Evolutionary conservation across 208 protist genomes (phyloP), one percentile per base, ranked within the genome.

Genomic region (Lotmaria passim): DNA sequence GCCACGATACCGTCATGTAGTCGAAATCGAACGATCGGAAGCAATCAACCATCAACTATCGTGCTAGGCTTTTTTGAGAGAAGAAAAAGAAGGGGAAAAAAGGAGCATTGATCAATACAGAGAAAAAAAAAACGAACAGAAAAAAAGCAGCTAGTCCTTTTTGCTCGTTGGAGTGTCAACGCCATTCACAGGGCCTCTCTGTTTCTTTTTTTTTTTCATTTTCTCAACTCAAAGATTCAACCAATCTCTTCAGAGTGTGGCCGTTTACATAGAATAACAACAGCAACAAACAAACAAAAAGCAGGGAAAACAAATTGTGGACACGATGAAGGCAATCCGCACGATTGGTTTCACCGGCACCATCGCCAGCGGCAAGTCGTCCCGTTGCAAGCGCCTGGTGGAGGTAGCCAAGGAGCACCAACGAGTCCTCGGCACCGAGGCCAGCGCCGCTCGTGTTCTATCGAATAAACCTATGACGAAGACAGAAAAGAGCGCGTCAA

Each of bases 321-420:
- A n/a, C n/a, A n/a, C 36, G 36, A 68, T 70, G 68, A 71, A 71
- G 62, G 47, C 48, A 3, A 67, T 79, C 14, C 58, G 53, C 48
- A 73, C 66, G 0, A 79, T 94, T 19, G 89, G 89, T 30, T 85
- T 94, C 62, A 89, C 89, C 0, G 89, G 89, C 46, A 88, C 82
- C 39, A 94, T 94, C n/a, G 89, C 86, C 14, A 91, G 84, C 57
- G 89, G 89, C 8, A 94, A 94, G 76, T 82, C 85, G 19, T 71
- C 74, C 15, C 84, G 89, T 1, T 93, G 88, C 68, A 63, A 78
- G 23, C 88, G 79, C 51, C 69, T 93, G 1, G 53, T 89, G 3
- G 58, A 75, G 55, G 46, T 73, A 7, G 82, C 87, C 0, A 31
- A 63, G 44, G 23, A 33, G 28, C 56, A 72, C 19, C 69, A 71